phyloP scores from a whole-genome alignment of 192 early-diverging fungal species.

The Entomortierella chlamydospora region DNA sequence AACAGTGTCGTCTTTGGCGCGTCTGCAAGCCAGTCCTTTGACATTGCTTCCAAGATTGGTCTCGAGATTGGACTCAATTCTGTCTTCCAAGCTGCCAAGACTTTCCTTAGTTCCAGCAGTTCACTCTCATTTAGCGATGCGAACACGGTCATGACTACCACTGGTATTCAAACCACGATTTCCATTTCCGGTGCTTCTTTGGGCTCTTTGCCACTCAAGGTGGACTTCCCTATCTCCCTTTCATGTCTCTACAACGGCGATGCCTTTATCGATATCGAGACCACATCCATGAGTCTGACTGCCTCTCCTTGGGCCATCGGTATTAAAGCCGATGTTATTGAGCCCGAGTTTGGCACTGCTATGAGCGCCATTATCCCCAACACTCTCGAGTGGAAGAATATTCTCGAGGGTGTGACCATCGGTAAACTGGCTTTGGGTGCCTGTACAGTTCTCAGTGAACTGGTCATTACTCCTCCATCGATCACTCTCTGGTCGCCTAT shows the following conservation, averaged over 20 bases:
- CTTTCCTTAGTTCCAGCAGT: constrained; percentile 42
- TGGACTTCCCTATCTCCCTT: constrained; percentile 39
- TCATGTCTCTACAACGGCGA: constrained; percentile 21
- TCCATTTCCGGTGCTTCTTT: constrained; percentile 22
- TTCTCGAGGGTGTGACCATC: constrained; percentile 31
- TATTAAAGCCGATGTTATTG: constrained; percentile 8
- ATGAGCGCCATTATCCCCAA: constrained; percentile 30
- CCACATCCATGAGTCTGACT: constrained; percentile 24
- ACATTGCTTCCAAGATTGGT: constrained; percentile 36
- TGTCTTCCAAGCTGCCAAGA: constrained; percentile 38
- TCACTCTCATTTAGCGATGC: constrained; percentile 33
- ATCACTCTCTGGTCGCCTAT: constrained; percentile 40
- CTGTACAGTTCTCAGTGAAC: constrained; percentile 19
- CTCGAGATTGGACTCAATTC: constrained; percentile 29
- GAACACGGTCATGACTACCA: constrained; percentile 45
- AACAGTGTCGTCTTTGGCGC: constrained; percentile 40
- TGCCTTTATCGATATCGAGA: constrained; percentile 25
- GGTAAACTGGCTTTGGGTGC: constrained; percentile 20
- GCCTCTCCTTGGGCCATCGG: constrained; percentile 36
- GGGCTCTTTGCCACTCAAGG: constrained; percentile 27
- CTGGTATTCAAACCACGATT: constrained; percentile 36
- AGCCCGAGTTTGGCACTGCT: constrained; percentile 18
- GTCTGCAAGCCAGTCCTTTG: constrained; percentile 32
- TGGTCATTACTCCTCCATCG: constrained; percentile 29
- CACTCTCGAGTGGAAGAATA: constrained; percentile 36